Evolutionary conservation across 768 basidiomycete species (phyloP).

Genomic region (Auriscalpium microsporum): DNA sequence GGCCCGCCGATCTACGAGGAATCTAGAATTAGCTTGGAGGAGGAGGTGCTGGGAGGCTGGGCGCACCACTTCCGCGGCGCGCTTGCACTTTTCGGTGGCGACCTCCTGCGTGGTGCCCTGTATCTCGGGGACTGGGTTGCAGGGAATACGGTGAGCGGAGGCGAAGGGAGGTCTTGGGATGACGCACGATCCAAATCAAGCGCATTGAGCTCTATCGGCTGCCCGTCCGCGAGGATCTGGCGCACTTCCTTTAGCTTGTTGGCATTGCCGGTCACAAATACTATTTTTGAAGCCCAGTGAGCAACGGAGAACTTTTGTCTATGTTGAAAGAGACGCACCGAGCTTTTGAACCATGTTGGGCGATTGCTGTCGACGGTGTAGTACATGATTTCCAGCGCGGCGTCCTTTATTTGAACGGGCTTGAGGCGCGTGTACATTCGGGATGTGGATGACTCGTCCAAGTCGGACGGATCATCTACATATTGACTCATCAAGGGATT

Average conservation of each 20-base stretch:
- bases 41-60: neutral
- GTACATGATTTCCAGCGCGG: too few relatives aligned
- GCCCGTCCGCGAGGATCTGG: constrained; percentile 63
- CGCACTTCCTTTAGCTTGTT: constrained; percentile 89
- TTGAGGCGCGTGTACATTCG: too few relatives aligned
- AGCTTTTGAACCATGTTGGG: too few relatives aligned
- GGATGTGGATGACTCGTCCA: too few relatives aligned
- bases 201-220: constrained; percentile 71
- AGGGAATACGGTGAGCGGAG: neutral
- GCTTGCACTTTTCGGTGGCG: constrained; percentile 75
- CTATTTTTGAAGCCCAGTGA: constrained; percentile 28
- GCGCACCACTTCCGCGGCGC: constrained; percentile 73
- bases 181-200: constrained; percentile 23
- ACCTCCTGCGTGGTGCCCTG: constrained; percentile 92
- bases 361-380: too few relatives aligned
- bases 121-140: constrained; percentile 72
- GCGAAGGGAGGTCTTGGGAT: neutral
- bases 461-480: too few relatives aligned
- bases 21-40: neutral
- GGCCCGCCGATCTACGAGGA: constrained; percentile 37
- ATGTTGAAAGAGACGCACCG: too few relatives aligned
- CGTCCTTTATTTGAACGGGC: too few relatives aligned
- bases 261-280: constrained; percentile 90
- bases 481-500: too few relatives aligned
- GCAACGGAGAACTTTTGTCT: too few relatives aligned